Evolutionary conservation across 139 green algal genomes (phyloP).

Genomic region (Raphidocelis subcapitata): DNA sequence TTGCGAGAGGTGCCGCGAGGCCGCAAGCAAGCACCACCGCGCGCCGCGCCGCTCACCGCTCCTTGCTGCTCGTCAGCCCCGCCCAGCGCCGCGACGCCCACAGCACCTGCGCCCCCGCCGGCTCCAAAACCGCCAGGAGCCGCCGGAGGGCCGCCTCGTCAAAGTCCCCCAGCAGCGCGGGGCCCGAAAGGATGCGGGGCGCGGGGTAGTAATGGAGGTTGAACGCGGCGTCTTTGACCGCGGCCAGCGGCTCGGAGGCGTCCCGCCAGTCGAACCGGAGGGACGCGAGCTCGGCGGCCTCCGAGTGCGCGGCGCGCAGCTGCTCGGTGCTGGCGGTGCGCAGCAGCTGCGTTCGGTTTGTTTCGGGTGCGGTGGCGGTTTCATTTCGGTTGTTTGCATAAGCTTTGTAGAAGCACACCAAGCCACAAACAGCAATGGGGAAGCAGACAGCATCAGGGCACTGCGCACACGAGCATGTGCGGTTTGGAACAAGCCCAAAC

Average conservation of each 20-base stretch:
- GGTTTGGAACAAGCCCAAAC: too few relatives aligned
- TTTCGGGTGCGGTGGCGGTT: too few relatives aligned
- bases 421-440: too few relatives aligned
- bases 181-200: slow-evolving; percentile 25
- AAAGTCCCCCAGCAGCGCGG: slow-evolving; percentile 11
- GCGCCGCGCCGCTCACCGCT: too few relatives aligned
- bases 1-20: too few relatives aligned
- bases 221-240: slow-evolving; percentile 29
- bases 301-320: slow-evolving; percentile 4
- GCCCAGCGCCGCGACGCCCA: slow-evolving; percentile 2
- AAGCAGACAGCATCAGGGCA: too few relatives aligned
- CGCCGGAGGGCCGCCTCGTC: not conserved
- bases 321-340: not conserved
- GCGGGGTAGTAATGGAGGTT: slow-evolving; percentile 33
- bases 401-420: too few relatives aligned
- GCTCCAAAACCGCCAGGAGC: slow-evolving; percentile 3
- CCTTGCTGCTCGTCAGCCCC: slow-evolving; percentile 4
- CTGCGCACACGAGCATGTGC: too few relatives aligned
- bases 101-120: slow-evolving; percentile 2
- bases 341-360: not conserved
- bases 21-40: too few relatives aligned
- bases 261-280: slow-evolving; percentile 40
- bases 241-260: slow-evolving; percentile 21
- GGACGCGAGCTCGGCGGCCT: slow-evolving; percentile 18
- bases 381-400: too few relatives aligned